These are phyloP conservation scores for Lichtheimia corymbifera DNA, from an alignment of 371 early-diverging fungal genomes.

Conservation along the genomic window DNA sequence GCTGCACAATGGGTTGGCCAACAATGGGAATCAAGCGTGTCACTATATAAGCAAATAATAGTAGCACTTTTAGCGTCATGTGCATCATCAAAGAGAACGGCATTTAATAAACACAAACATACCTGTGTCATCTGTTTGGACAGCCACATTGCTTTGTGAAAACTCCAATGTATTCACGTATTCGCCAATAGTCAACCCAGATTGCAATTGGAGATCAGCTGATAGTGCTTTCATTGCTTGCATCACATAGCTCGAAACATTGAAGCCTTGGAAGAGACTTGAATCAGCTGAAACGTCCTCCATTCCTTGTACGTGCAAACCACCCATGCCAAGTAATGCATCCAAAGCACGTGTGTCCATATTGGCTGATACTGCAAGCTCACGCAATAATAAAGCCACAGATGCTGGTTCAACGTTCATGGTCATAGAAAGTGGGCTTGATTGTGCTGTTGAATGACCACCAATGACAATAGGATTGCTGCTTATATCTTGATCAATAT, in stretches of 20 bases:
- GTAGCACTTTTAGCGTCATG: no score
- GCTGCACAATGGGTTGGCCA: slow-evolving; percentile 61
- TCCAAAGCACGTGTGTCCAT: slow-evolving; percentile 51
- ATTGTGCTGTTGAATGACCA: slow-evolving; percentile 36
- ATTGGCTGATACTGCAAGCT: slow-evolving; percentile 51
- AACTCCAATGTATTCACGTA: slow-evolving; percentile 49
- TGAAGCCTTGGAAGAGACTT: slow-evolving; percentile 46
- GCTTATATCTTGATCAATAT: slow-evolving; percentile 50
- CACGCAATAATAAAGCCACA: slow-evolving; percentile 46
- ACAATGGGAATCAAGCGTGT: slow-evolving; percentile 54
- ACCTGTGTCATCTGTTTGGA: slow-evolving; percentile 33
- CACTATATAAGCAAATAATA: slow-evolving; percentile 28
- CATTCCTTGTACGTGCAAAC: slow-evolving; percentile 42
- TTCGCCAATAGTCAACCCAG: slow-evolving; percentile 53
- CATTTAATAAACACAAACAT: no score
- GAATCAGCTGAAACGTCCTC: slow-evolving; percentile 36
- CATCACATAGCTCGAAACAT: slow-evolving; percentile 48
- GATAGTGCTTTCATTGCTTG: slow-evolving; percentile 55
- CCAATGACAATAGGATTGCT: slow-evolving; percentile 41
- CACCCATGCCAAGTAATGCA: slow-evolving; percentile 49
- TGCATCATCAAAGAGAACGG: no score
- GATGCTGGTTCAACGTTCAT: slow-evolving; percentile 51
- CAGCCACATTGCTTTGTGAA: slow-evolving; percentile 47
- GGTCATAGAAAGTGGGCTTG: slow-evolving; percentile 31
- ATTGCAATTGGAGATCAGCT: slow-evolving; percentile 56